Percentiles rank a stretch among this genome's conserved stretches.
These are phyloP conservation scores for Conticribra weissflogii DNA, from an alignment of 108 stramenopile genomes.

Conservation along the genomic window DNA sequence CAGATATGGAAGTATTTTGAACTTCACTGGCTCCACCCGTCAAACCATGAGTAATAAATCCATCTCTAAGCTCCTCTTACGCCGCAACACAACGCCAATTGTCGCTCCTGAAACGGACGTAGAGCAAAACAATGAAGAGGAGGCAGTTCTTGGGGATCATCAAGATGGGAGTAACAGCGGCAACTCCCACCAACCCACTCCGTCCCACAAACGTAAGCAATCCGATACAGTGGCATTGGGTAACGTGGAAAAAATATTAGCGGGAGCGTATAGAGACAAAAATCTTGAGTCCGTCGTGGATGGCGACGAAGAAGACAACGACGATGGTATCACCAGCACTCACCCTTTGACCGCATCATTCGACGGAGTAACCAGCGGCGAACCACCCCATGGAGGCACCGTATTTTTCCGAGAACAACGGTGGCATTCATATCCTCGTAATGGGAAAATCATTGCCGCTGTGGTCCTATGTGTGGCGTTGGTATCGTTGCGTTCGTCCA, in stretches of 20 bases:
- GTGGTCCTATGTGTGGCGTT: neutral
- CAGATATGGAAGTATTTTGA: no score
- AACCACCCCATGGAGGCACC: neutral
- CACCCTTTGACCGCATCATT: no score
- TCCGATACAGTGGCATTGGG: conserved; percentile 11
- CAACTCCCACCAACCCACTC: neutral
- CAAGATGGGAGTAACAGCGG: no score
- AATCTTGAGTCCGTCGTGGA: conserved; percentile 17
- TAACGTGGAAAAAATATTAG: neutral
- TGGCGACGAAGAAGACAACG: conserved; percentile 19
- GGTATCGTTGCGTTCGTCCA: neutral
- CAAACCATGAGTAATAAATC: neutral
- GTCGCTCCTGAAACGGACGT: neutral
- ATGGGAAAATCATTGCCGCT: conserved; percentile 2
- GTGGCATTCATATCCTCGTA: neutral
- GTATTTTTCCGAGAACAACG: neutral
- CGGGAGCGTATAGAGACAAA: conserved; percentile 10
- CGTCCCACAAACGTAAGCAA: conserved; percentile 35
- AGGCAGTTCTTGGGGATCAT: neutral
- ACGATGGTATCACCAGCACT: conserved; percentile 5
- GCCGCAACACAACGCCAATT: neutral
- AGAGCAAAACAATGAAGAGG: neutral
- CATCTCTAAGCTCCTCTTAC: neutral
- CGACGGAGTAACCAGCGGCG: neutral
- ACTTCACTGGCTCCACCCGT: neutral